phyloP scores from a whole-genome alignment of 768 basidiomycete genomes.

The Leccinum arenicola region DNA sequence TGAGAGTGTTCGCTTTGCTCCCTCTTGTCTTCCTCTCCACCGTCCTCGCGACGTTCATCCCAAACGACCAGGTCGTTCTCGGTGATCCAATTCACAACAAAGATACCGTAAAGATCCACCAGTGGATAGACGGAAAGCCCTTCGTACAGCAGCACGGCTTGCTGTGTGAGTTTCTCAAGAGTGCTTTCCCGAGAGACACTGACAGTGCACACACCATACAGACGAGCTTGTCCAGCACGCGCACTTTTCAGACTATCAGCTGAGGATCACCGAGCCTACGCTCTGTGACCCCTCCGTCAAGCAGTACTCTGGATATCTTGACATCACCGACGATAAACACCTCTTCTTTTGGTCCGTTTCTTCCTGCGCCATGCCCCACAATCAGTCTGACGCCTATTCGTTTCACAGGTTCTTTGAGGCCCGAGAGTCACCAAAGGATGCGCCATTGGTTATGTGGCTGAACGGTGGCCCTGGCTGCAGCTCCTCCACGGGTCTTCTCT shows the following conservation, averaged over 20 bases:
- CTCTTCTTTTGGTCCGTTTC: slow-evolving; percentile 78
- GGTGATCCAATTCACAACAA: slow-evolving; percentile 19
- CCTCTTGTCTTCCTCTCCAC: slow-evolving; percentile 35
- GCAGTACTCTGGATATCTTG: slow-evolving; percentile 81
- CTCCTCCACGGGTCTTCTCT: slow-evolving; percentile 80
- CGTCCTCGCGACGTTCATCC: slow-evolving; percentile 37
- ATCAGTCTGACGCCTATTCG: not conserved
- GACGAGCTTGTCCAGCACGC: slow-evolving; percentile 66
- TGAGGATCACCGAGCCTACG: slow-evolving; percentile 63
- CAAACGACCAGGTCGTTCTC: slow-evolving; percentile 45
- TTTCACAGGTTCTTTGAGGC: slow-evolving; percentile 83
- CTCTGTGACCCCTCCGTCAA: slow-evolving; percentile 76
- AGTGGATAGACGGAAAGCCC: slow-evolving; percentile 63
- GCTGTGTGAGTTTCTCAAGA: slow-evolving; percentile 52
- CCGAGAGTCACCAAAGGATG: slow-evolving; percentile 64
- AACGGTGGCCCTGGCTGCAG: slow-evolving; percentile 77
- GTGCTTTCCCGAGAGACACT: not conserved
- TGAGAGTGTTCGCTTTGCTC: slow-evolving; percentile 39
- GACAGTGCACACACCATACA: not conserved
- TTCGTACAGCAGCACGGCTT: slow-evolving; percentile 71
- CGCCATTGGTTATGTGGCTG: slow-evolving; percentile 89
- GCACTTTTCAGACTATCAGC: slow-evolving; percentile 47
- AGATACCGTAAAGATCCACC: slow-evolving; percentile 50
- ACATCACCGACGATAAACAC: slow-evolving; percentile 75
- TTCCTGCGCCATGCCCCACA: not conserved